Percentiles rank a stretch among this genome's conserved stretches.
Evolutionary conservation across 1,284 basidiomycete species (phyloP).

Genomic region (Peniophora sp.): DNA sequence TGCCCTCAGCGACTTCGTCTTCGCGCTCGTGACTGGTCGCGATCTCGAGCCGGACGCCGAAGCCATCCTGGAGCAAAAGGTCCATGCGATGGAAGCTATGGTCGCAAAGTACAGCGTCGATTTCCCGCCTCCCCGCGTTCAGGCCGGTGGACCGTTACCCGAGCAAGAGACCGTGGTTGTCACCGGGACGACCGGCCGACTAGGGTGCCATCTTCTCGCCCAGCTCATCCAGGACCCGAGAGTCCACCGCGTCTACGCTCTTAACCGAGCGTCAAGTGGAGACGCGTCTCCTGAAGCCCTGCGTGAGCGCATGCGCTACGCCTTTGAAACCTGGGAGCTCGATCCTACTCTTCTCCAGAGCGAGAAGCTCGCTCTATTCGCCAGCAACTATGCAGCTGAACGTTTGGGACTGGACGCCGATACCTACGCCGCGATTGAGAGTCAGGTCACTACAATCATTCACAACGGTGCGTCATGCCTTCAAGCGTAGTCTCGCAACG

Average conservation of each 20-base stretch:
- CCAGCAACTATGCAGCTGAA: neutral
- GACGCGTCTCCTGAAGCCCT: neutral
- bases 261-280: neutral
- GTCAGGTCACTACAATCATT: constrained; percentile 6
- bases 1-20: constrained; percentile 4
- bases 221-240: neutral
- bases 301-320: neutral
- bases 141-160: neutral
- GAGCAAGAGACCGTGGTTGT: neutral
- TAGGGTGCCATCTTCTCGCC: constrained; percentile 9
- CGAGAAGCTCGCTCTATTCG: neutral
- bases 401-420: neutral
- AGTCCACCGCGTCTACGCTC: constrained; percentile 1
- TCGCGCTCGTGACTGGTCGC: neutral
- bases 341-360: neutral
- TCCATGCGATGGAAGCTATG: neutral
- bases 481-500: neutral
- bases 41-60: neutral
- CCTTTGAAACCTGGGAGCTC: neutral
- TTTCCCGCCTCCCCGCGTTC: neutral
- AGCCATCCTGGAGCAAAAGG: neutral
- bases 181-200: constrained; percentile 7
- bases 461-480: constrained; percentile 8
- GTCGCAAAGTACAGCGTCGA: neutral
- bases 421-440: constrained; percentile 8